Percentiles rank a stretch among this genome's conserved stretches.
Conservation (phyloP, 192 early-diverging fungal species). For the Mortierella alpina region DNA sequence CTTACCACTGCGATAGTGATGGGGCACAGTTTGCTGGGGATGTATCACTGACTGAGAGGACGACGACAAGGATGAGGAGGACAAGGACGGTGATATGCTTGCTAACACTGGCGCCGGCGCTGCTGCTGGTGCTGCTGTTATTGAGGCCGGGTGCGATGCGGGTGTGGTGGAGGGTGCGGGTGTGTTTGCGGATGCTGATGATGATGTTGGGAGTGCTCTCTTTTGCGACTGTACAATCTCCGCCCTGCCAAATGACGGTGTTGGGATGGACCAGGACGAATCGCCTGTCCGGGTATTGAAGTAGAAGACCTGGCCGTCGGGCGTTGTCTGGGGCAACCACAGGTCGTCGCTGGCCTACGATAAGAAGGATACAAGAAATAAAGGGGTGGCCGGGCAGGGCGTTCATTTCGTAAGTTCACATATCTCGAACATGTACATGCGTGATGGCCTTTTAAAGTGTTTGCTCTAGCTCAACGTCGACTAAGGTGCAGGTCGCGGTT, state of each 20-base stretch:
- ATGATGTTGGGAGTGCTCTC: neutral
- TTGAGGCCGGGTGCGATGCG: neutral
- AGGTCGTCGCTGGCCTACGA: constrained; percentile 24
- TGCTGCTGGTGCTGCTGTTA: neutral
- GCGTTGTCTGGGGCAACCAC: constrained; percentile 53
- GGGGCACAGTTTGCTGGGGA: neutral
- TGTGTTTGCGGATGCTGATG: neutral
- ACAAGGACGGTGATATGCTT: no score
- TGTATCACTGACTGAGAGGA: no score
- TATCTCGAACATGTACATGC: no score
- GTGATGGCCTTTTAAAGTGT: no score
- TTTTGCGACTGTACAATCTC: neutral
- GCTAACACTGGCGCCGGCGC: no score
- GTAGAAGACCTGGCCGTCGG: constrained; percentile 60
- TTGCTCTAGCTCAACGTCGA: no score
- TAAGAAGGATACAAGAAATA: neutral
- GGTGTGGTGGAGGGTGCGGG: neutral
- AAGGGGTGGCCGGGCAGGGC: neutral
- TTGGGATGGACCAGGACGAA: constrained; percentile 60
- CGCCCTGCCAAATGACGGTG: constrained; percentile 8
- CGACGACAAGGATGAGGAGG: no score
- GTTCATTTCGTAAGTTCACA: no score
- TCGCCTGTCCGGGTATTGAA: constrained; percentile 63
- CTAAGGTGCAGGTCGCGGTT: no score
- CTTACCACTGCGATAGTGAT: constrained; percentile 7